A percentile compares a stretch with the other conserved stretches of the same genome.
Conservation (phyloP, 208 protist genomes). For the Acanthamoeba divionensis region DNA sequence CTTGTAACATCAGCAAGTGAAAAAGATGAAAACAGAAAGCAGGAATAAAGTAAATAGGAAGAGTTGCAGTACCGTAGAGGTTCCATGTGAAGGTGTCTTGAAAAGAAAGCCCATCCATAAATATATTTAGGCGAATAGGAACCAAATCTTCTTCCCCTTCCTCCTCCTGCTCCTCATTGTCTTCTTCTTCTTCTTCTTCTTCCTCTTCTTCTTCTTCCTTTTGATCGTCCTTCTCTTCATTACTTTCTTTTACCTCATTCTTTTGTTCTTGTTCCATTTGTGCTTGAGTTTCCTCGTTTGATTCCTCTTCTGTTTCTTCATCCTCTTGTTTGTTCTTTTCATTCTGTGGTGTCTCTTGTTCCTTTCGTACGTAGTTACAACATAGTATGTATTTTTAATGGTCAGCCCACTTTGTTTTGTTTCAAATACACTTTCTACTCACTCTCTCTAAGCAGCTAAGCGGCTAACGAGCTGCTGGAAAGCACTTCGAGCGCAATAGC, state of each 20-base stretch:
- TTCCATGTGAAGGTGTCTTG: slow-evolving; percentile 50
- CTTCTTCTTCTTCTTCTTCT: neutral
- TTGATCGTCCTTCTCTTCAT: neutral
- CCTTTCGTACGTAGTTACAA: no score
- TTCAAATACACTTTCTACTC: no score
- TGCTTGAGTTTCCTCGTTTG: neutral
- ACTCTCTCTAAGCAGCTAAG: no score
- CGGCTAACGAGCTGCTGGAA: no score
- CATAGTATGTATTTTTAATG: no score
- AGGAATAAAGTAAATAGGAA: neutral
- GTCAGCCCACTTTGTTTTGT: no score
- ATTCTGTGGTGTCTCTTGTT: no score
- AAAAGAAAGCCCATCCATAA: neutral
- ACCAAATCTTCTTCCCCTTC: slow-evolving; percentile 33
- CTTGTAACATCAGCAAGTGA: neutral
- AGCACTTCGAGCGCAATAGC: no score
- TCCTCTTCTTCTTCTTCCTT: neutral
- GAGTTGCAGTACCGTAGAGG: neutral
- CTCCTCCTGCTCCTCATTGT: neutral
- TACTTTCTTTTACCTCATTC: neutral
- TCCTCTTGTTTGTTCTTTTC: no score
- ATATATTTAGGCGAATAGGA: slow-evolving; percentile 24
- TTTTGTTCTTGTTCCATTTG: neutral
- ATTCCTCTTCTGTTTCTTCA: no score
- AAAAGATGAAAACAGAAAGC: neutral